A percentile compares a stretch with the other conserved stretches of the same genome.
Conservation (phyloP, 108 stramenopile genomes). For the Fistulifera pelliculosa region DNA sequence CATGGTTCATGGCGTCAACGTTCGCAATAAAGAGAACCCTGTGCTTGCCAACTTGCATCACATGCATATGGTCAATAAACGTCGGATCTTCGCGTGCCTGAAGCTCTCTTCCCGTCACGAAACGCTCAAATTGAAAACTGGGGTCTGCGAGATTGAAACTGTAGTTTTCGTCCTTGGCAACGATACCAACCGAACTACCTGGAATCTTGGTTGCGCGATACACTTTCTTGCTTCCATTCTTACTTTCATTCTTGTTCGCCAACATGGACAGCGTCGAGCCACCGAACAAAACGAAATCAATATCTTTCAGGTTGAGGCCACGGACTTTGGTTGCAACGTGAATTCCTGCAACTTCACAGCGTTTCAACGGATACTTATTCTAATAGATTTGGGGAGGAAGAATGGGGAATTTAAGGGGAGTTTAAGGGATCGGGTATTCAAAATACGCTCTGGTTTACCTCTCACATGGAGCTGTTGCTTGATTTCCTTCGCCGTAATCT, state of each 20-base stretch:
- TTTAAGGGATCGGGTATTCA: background rate
- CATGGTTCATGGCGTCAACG: slow-evolving; percentile 14
- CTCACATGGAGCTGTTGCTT: slow-evolving; percentile 6
- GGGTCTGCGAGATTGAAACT: slow-evolving; percentile 7
- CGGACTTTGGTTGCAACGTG: slow-evolving; percentile 3
- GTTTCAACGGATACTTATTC: slow-evolving; percentile 9
- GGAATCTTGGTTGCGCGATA: slow-evolving; percentile 6
- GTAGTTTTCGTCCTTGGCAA: slow-evolving; percentile 10
- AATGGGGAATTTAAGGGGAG: background rate
- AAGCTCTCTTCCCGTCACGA: slow-evolving; percentile 14
- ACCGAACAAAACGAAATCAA: slow-evolving; percentile 19
- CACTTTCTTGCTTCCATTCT: too few species aligned
- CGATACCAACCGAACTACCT: slow-evolving; percentile 12
- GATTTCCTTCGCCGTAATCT: slow-evolving; percentile 18
- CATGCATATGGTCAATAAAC: slow-evolving; percentile 12
- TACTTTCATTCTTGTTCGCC: slow-evolving; percentile 1
- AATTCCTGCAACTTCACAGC: slow-evolving; percentile 6
- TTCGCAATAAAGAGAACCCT: slow-evolving; percentile 13
- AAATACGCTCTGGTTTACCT: slow-evolving; percentile 20
- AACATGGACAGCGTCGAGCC: slow-evolving; percentile 19
- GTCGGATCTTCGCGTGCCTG: background rate
- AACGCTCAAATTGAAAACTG: slow-evolving; percentile 26
- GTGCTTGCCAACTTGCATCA: slow-evolving; percentile 9
- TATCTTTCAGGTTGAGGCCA: slow-evolving; percentile 1
- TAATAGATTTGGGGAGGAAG: background rate